Evolutionary conservation across 1,139 yeast genomes (phyloP), one percentile per base, ranked within the genome.

Genomic region (Blastobotrys capitulatus): DNA sequence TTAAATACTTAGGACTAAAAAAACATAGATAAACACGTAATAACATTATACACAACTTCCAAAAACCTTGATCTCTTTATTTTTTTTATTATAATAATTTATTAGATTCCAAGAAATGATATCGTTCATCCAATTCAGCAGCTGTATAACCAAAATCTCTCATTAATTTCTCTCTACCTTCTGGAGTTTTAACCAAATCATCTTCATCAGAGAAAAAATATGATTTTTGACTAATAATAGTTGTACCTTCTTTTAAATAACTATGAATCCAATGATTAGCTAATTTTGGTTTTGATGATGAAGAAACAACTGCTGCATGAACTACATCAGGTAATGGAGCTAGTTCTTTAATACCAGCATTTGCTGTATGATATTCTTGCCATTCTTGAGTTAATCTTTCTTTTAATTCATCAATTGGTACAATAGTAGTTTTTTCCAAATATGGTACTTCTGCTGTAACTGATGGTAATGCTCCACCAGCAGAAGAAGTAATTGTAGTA

Each of bases 201-300:
- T 43, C 46, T 8, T 43, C 39, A n/a, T 32, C 41, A 2, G 16
- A 9, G 27, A 27, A 44, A n/a, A 44, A 44, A 16, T 37, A 44
- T 25, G 5, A 2, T 25, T 26, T 26, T 10, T 26, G 27, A 19
- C 10, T 26, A 22, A 22, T 4, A 4, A 37, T 15, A 19, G 15
- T 27, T 6, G 16, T 19, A 26, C 26, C 22, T 13, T 7, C 6
- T 3, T 16, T 19, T n/a, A 26, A 37, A 19, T 3, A 37, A 6
- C 6, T n/a, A 20, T 19, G 6, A 22, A 37, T n/a, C n/a, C n/a
- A 37, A 10, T 25, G 15, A 19, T 37, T 26, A 5, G 40, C n/a
- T 4, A 6, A 18, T 8, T 20, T 18, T 13, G 40, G 40, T 10
- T 20, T 37, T 6, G 26, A 26, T 3, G 40, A 19, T 7, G 40